These are phyloP conservation scores for Neofusicoccum ribis DNA, from an alignment of 2,329 filamentous ascomycete genomes.

Conservation along the genomic window DNA sequence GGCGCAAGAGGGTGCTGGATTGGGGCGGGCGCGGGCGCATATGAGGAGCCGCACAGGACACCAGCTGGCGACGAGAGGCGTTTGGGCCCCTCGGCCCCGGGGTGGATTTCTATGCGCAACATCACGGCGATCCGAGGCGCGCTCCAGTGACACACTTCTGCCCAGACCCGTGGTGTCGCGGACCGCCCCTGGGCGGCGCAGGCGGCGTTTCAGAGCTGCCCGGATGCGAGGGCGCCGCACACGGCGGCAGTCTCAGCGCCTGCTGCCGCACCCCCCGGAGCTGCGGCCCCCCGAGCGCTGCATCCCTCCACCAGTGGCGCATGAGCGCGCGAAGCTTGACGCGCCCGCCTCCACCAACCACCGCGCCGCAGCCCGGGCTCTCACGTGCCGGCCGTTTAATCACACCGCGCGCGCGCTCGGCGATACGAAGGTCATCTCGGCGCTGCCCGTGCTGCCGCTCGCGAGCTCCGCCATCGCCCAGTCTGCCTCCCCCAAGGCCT, in stretches of 20 bases:
- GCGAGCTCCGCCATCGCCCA: neutral
- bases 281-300: neutral
- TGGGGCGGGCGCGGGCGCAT: neutral
- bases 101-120: constrained; percentile 3
- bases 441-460: neutral
- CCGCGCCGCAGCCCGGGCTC: neutral
- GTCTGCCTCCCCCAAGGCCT: neutral
- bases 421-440: neutral
- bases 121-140: constrained; percentile 11
- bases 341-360: neutral
- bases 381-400: neutral
- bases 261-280: neutral
- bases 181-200: neutral
- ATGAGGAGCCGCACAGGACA: constrained; percentile 5
- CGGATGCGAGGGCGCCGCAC: neutral
- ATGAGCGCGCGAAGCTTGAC: neutral
- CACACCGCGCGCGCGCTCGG: neutral
- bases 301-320: neutral
- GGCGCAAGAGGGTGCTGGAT: neutral
- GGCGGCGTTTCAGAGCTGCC: neutral
- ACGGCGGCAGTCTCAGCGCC: neutral
- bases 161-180: constrained; percentile 9
- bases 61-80: constrained; percentile 14
- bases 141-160: neutral
- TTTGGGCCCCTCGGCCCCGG: constrained; percentile 12